A percentile compares a stretch with the other conserved stretches of the same genome.
Conservation (phyloP, 768 basidiomycete species). For the Suillus lakei region DNA sequence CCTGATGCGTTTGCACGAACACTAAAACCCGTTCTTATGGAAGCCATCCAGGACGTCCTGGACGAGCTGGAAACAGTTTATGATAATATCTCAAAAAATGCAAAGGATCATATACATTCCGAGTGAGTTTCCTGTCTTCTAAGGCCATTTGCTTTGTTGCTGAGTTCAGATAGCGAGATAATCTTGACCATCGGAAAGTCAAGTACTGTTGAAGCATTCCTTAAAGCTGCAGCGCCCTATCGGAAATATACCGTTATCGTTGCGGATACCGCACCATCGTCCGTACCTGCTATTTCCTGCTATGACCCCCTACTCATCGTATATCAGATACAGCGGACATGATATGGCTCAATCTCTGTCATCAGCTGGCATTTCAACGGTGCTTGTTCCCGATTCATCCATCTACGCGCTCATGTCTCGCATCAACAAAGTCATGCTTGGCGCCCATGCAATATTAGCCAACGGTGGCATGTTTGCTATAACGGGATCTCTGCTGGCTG, state of each 20-base stretch:
- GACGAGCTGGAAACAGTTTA: constrained; percentile 97
- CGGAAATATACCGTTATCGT: constrained; percentile 96
- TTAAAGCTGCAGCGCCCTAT: constrained; percentile 88
- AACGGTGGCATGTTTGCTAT: constrained; percentile 96
- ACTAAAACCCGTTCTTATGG: constrained; percentile 93
- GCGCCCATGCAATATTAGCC: constrained; percentile 94
- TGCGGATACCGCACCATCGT: constrained; percentile 95
- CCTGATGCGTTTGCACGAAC: constrained; percentile 78
- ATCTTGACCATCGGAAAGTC: constrained; percentile 95
- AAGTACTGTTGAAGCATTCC: constrained; percentile 89
- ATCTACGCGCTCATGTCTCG: constrained; percentile 96
- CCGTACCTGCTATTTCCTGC: constrained; percentile 34
- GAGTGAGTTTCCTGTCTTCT: constrained; percentile 64
- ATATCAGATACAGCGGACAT: constrained; percentile 77
- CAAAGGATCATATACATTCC: constrained; percentile 96
- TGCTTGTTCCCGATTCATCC: constrained; percentile 95
- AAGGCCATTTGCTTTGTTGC: not conserved
- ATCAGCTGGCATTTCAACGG: constrained; percentile 83
- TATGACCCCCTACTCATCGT: constrained; percentile 11
- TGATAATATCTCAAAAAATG: constrained; percentile 91
- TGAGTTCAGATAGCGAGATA: constrained; percentile 69
- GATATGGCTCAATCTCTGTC: constrained; percentile 85
- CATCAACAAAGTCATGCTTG: constrained; percentile 94
- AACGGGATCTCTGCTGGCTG: constrained; percentile 83
- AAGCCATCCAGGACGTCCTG: constrained; percentile 95